Evolutionary conservation across 2,329 filamentous ascomycete genomes (phyloP), one percentile per base, ranked within the genome.

Genomic region (Cercospora sp.): DNA sequence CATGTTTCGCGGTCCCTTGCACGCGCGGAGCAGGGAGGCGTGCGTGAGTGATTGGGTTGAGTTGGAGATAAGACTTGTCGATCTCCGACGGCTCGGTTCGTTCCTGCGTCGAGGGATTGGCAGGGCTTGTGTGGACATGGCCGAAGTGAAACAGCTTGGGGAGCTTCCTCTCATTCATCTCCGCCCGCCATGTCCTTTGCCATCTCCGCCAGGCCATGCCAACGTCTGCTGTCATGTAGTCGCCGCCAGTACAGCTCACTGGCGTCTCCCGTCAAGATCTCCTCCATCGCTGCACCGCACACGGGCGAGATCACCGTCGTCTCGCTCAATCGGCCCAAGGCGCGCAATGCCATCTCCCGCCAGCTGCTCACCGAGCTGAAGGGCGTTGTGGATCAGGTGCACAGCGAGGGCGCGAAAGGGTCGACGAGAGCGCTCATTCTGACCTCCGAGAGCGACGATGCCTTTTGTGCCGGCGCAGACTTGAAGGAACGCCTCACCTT

Each of bases 401-500:
- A 90, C 65, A 68, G 68, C 16, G 87, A 90, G 75, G 82, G 82
- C 3, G 84, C 83, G 5, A 80, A 80, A 26, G 87, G 86, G 3
- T 80, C 84, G 33, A 97, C 94, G 16, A 84, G 95, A 72, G 94
- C 92, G 2, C 79, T 99, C 73, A 88, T 99, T 48, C 75, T 99
- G 16, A 91, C 92, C 10, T 96, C 92, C 76, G 92, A 92, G 48
- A 86, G 92, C n/a, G 92, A 97, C 74, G 85, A 88, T 26, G 91
- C 89, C 75, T 99, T 99, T 80, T 99, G 95, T 80, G 93, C 95
- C 0, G 95, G 95, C 42, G 95, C 95, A 3, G 95, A 99, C 78
- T 81, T 99, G 75, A 98, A 97, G 78, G 94, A 97, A 84, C 84
- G 94, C 30, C 86, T 87, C 67, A 87, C 85, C 3, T 95, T 97